These are phyloP conservation scores for Trypanosoma cruzi DNA, from an alignment of 208 protist species.

Conservation along the genomic window DNA sequence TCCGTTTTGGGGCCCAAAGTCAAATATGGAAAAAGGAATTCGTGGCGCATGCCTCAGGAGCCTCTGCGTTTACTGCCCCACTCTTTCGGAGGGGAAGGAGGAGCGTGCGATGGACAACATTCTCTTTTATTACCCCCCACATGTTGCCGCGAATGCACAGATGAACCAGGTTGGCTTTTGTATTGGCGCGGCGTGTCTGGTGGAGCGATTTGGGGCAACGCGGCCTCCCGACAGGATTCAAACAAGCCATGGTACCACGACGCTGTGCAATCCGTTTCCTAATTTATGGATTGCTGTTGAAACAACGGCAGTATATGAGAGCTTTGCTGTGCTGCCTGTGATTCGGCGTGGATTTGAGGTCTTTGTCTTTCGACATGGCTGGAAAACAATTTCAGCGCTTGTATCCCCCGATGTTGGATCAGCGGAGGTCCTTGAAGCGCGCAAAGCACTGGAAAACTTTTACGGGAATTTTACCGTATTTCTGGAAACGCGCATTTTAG, in stretches of 20 bases:
- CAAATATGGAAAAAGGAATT: background rate
- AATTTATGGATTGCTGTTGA: constrained; percentile 33
- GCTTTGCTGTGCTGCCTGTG: constrained; percentile 20
- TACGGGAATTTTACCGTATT: constrained; percentile 28
- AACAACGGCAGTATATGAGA: constrained; percentile 11
- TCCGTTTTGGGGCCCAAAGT: background rate
- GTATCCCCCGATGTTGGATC: background rate
- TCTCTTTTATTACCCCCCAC: constrained; percentile 58
- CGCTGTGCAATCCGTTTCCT: constrained; percentile 14
- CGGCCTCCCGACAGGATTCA: constrained; percentile 22
- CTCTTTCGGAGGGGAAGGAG: constrained; percentile 45
- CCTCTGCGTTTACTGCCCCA: constrained; percentile 59
- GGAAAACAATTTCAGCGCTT: constrained; percentile 3
- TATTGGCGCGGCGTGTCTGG: constrained; percentile 50
- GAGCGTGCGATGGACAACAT: constrained; percentile 65
- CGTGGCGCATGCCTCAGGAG: constrained; percentile 25
- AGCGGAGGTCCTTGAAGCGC: background rate
- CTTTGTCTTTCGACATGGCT: constrained; percentile 28
- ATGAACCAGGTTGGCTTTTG: constrained; percentile 80
- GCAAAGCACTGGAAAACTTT: background rate
- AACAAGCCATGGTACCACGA: constrained; percentile 15
- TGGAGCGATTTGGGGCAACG: constrained; percentile 32
- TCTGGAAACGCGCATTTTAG: constrained; percentile 16
- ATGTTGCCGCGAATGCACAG: constrained; percentile 36
- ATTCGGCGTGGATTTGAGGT: constrained; percentile 24